Percentiles rank a stretch among this genome's conserved stretches.
Evolutionary conservation across 148 eudicot species (phyloP).

Genomic region (Spergularia bocconei): DNA sequence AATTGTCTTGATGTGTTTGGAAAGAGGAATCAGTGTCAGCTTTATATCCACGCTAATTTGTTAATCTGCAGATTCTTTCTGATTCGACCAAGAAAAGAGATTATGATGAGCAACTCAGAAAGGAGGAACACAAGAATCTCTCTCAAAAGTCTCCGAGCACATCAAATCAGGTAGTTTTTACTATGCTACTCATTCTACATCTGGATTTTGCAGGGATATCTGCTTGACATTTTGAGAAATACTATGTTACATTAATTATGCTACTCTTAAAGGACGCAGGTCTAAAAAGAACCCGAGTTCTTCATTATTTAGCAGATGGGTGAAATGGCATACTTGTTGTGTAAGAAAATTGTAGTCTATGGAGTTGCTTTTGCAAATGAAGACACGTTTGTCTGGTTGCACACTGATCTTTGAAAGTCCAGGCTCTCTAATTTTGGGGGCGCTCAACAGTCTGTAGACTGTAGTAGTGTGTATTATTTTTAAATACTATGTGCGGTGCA

Average conservation of each 20-base stretch:
- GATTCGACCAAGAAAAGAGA: conserved; percentile 89
- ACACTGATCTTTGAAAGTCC: no score
- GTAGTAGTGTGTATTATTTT: neutral
- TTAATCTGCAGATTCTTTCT: conserved; percentile 69
- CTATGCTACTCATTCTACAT: neutral
- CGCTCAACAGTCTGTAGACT: neutral
- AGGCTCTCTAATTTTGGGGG: neutral
- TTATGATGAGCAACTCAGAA: conserved; percentile 89
- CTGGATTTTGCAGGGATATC: neutral
- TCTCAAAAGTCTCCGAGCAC: conserved; percentile 69
- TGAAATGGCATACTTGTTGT: neutral
- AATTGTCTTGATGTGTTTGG: neutral
- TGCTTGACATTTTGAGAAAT: neutral
- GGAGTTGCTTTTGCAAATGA: no score
- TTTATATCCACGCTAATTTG: conserved; percentile 11
- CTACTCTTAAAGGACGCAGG: neutral
- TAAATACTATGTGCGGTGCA: no score
- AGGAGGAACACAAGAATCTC: conserved; percentile 68
- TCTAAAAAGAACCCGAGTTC: neutral
- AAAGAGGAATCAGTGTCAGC: neutral
- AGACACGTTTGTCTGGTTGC: no score
- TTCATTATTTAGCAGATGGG: neutral
- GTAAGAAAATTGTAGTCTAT: neutral
- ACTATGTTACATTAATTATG: neutral
- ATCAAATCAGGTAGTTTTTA: conserved; percentile 61